Conservation (phyloP, 2,329 filamentous ascomycete genomes). For the Venturia oleaginea region DNA sequence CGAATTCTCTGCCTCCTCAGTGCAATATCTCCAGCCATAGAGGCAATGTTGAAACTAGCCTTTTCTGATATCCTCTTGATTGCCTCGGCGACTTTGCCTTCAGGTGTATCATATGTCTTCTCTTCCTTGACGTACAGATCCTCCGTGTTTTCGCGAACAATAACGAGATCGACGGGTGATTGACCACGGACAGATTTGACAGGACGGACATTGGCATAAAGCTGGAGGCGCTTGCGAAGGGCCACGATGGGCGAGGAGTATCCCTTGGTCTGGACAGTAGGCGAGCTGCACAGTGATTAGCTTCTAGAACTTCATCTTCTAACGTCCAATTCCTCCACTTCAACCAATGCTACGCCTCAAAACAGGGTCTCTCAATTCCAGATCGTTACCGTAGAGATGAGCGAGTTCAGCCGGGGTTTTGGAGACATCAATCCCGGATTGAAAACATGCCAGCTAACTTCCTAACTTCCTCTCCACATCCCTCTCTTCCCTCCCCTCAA, state of each 20-base stretch:
- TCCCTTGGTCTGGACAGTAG: conserved; percentile 78
- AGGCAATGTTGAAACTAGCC: conserved; percentile 76
- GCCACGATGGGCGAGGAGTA: conserved; percentile 97
- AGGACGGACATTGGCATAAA: conserved; percentile 95
- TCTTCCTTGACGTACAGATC: conserved; percentile 98
- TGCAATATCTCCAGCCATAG: conserved; percentile 92
- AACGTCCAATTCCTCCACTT: neutral
- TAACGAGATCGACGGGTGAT: conserved; percentile 83
- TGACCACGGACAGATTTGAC: conserved; percentile 73
- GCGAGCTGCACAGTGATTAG: conserved; percentile 48
- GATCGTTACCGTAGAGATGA: neutral
- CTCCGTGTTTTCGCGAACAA: conserved; percentile 97
- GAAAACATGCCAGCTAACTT: neutral
- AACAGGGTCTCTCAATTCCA: neutral
- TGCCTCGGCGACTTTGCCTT: conserved; percentile 82
- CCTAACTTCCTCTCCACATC: neutral
- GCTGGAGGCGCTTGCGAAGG: conserved; percentile 84
- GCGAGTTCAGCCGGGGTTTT: too few relatives aligned
- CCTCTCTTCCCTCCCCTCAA: neutral
- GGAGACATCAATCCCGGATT: neutral
- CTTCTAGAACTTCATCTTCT: neutral
- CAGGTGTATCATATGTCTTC: conserved; percentile 64
- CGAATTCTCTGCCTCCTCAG: conserved; percentile 76
- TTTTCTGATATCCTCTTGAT: conserved; percentile 93
- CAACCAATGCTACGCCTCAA: neutral